phyloP scores from a whole-genome alignment of 1,284 basidiomycete species.

The Irpex sp. region DNA sequence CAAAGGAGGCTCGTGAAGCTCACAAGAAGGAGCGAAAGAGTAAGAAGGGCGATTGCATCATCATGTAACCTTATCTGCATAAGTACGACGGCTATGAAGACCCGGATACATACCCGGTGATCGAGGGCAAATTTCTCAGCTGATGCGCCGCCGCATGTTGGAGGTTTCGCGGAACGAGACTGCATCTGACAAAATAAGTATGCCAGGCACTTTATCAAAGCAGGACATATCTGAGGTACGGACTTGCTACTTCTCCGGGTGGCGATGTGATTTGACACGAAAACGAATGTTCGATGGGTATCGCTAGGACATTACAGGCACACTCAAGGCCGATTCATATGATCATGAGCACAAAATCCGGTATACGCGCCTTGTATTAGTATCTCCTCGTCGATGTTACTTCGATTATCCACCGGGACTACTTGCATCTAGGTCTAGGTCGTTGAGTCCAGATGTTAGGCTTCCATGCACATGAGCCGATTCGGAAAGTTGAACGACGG shows the following conservation, averaged over 20 bases:
- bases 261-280: neutral
- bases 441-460: too few species aligned
- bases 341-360: neutral
- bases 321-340: neutral
- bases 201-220: neutral
- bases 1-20: constrained; percentile 9
- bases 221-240: neutral
- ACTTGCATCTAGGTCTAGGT: too few species aligned
- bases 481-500: too few species aligned
- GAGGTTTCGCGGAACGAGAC: neutral
- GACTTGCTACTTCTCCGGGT: neutral
- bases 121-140: neutral
- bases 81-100: neutral
- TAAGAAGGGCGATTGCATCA: constrained; percentile 56
- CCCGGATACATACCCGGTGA: neutral
- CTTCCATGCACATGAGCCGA: too few species aligned
- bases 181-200: too few species aligned
- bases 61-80: constrained; percentile 44
- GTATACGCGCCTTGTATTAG: too few species aligned
- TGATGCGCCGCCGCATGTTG: neutral
- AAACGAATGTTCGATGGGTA: neutral
- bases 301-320: neutral
- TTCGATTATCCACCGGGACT: too few species aligned
- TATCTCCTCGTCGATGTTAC: too few species aligned
- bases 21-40: constrained; percentile 16